Conservation (phyloP, 2,329 filamentous ascomycete genomes). For the Colletotrichum kahawae region DNA sequence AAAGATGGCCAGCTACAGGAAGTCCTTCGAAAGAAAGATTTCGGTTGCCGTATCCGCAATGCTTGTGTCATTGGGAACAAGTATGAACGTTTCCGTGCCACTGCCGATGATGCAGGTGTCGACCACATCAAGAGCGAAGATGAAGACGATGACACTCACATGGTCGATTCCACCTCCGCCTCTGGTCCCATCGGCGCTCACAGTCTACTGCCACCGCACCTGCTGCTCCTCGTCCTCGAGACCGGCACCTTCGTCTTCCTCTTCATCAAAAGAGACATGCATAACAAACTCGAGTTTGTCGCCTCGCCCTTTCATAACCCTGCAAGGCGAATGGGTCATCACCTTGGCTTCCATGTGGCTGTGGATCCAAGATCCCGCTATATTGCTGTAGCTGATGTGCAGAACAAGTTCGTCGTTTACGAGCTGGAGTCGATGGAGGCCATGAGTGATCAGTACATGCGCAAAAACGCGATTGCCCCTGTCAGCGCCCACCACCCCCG, state of each 20-base stretch:
- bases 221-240: slow-evolving; percentile 78
- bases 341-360: slow-evolving; percentile 70
- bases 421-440: slow-evolving; percentile 63
- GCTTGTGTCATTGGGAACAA: slow-evolving; percentile 74
- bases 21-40: slow-evolving; percentile 79
- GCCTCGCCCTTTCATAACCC: slow-evolving; percentile 64
- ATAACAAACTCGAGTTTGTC: slow-evolving; percentile 63
- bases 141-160: slow-evolving; percentile 35
- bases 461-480: slow-evolving; percentile 56
- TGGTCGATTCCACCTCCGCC: slow-evolving; percentile 32
- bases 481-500: slow-evolving; percentile 55
- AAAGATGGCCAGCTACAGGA: slow-evolving; percentile 74
- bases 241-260: slow-evolving; percentile 78
- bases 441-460: slow-evolving; percentile 55
- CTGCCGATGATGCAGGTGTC: slow-evolving; percentile 27
- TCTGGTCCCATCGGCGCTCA: background rate
- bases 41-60: slow-evolving; percentile 79
- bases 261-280: slow-evolving; percentile 58
- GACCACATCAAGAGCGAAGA: slow-evolving; percentile 43
- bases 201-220: slow-evolving; percentile 70
- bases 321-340: slow-evolving; percentile 51
- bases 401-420: slow-evolving; percentile 74
- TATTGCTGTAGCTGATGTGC: slow-evolving; percentile 72
- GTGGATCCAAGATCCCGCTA: slow-evolving; percentile 78
- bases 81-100: slow-evolving; percentile 39